Percentiles rank a stretch among this genome's conserved stretches.
Conservation (phyloP, 1,284 basidiomycete species). For the Trichosporon faecale region DNA sequence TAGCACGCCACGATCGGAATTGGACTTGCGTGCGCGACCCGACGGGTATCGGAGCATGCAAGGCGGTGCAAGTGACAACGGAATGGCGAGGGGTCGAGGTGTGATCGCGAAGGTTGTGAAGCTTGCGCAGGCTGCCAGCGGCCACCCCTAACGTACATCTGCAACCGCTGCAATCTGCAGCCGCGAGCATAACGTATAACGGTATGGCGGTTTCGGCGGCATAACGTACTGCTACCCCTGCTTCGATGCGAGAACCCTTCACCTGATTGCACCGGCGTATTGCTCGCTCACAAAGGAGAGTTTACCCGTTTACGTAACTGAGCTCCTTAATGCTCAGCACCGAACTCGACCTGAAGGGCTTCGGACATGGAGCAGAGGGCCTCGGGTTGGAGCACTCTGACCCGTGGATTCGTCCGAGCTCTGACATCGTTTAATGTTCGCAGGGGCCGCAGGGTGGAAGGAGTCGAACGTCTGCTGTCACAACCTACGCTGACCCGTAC, state of each 20-base stretch:
- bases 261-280: background rate
- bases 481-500: background rate
- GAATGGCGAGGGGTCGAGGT: background rate
- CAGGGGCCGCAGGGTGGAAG: background rate
- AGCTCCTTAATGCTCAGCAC: background rate
- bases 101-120: background rate
- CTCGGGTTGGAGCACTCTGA: background rate
- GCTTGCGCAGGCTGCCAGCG: background rate
- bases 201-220: background rate
- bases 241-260: background rate
- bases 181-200: constrained; percentile 1
- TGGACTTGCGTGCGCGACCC: background rate
- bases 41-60: background rate
- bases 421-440: background rate
- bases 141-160: background rate
- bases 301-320: constrained; percentile 3
- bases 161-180: background rate
- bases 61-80: background rate
- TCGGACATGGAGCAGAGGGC: background rate
- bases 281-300: background rate
- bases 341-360: background rate
- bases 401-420: background rate
- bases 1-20: background rate
- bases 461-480: background rate
- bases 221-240: background rate